These are phyloP conservation scores for Aspergillus conjunctus DNA, from an alignment of 495 filamentous ascomycete species.

Conservation along the genomic window DNA sequence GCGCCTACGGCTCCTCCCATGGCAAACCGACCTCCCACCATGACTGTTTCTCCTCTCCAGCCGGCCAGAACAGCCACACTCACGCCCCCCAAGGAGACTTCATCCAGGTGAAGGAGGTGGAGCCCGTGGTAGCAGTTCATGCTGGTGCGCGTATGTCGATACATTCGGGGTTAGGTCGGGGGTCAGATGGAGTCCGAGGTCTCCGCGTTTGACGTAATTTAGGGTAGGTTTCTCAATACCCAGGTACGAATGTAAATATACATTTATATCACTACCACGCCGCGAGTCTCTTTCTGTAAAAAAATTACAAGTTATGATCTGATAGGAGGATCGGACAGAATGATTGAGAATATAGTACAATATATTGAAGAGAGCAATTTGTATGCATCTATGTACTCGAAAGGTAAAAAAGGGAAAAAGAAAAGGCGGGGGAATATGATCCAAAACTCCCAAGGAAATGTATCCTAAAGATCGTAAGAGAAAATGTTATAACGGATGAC, in stretches of 20 bases:
- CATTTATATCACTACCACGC: too few species aligned
- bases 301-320: too few species aligned
- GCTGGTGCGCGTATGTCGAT: not conserved
- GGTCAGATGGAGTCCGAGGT: not conserved
- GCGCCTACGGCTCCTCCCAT: not conserved
- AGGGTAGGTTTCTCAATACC: not conserved
- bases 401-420: not conserved
- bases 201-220: constrained; percentile 4
- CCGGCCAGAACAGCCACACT: not conserved
- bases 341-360: constrained; percentile 13
- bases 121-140: not conserved
- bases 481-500: not conserved
- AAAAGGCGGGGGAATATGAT: not conserved
- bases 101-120: constrained; percentile 5
- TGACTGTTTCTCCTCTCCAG: not conserved
- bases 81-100: not conserved
- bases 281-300: too few species aligned
- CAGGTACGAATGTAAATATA: not conserved
- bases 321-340: too few species aligned
- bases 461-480: constrained; percentile 4
- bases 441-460: not conserved
- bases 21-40: not conserved
- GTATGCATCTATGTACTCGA: constrained; percentile 15
- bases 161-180: not conserved
- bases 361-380: constrained; percentile 6